Conservation (phyloP, 345 rosid species). For the Bruguiera sexangula region DNA sequence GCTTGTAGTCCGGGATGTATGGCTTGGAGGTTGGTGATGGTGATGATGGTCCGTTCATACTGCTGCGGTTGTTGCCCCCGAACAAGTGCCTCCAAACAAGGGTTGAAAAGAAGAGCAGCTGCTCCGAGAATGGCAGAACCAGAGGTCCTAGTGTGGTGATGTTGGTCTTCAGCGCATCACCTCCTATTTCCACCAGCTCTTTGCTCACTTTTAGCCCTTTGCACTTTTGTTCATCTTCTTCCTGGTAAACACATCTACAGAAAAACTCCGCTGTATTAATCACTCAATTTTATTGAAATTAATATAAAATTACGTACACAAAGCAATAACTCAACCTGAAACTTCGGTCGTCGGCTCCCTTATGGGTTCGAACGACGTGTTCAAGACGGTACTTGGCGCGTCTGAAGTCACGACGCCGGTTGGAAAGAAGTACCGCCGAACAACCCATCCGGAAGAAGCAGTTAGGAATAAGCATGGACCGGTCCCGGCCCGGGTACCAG, state of each 20-base stretch:
- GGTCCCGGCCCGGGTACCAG: conserved; percentile 72
- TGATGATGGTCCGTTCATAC: conserved; percentile 9
- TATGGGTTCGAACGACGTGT: conserved; percentile 86
- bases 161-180: conserved; percentile 90
- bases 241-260: conserved; percentile 70
- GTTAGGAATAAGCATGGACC: conserved; percentile 87
- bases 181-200: conserved; percentile 80
- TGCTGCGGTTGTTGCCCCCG: conserved; percentile 10
- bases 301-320: not conserved
- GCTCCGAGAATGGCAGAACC: conserved; percentile 92
- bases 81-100: conserved; percentile 48
- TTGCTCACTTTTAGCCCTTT: conserved; percentile 78
- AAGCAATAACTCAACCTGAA: conserved; percentile 51
- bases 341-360: conserved; percentile 90
- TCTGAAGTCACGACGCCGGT: conserved; percentile 65
- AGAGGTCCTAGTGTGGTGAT: conserved; percentile 94
- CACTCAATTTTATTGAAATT: not conserved
- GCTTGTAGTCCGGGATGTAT: conserved; percentile 94
- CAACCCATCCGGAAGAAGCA: conserved; percentile 91
- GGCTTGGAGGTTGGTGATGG: conserved; percentile 48
- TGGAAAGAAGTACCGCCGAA: conserved; percentile 76
- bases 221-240: conserved; percentile 74
- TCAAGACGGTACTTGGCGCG: conserved; percentile 86
- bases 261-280: not conserved
- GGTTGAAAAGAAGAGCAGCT: conserved; percentile 71